Percentiles rank a stretch among this genome's conserved stretches.
phyloP scores from a whole-genome alignment of 129 eudicot species.

The Helianthus annuus region DNA sequence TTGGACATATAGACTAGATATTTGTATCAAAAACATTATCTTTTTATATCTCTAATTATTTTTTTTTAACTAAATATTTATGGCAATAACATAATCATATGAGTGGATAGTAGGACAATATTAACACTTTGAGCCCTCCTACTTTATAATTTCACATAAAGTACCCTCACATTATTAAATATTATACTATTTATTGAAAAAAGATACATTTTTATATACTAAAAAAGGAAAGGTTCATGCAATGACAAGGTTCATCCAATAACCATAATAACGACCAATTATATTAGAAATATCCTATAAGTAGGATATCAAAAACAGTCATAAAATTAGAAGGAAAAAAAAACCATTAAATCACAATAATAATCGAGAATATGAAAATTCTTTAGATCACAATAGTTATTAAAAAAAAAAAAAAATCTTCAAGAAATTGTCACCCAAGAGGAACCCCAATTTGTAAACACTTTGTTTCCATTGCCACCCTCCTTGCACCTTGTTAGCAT shows the following conservation, averaged over 20 bases:
- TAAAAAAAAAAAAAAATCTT: not conserved
- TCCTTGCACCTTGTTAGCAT: slow-evolving; percentile 70
- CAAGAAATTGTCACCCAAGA: slow-evolving; percentile 74
- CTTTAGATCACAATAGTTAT: slow-evolving; percentile 16
- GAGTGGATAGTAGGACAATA: too few relatives aligned
- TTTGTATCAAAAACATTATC: too few relatives aligned
- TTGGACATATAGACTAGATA: too few relatives aligned
- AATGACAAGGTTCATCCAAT: not conserved
- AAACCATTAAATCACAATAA: slow-evolving; percentile 23
- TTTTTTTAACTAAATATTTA: too few relatives aligned
- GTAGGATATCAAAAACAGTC: slow-evolving; percentile 42
- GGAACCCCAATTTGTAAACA: slow-evolving; percentile 53
- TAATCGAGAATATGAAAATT: slow-evolving; percentile 14
- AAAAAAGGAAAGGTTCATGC: too few relatives aligned
- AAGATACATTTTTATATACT: too few relatives aligned
- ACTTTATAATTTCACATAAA: too few relatives aligned
- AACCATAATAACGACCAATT: slow-evolving; percentile 43
- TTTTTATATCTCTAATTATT: too few relatives aligned
- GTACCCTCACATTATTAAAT: too few relatives aligned
- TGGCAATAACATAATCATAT: too few relatives aligned
- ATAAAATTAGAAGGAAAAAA: not conserved
- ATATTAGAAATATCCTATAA: slow-evolving; percentile 39
- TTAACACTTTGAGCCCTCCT: too few relatives aligned
- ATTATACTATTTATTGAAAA: too few relatives aligned
- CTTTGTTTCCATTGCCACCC: slow-evolving; percentile 53